These are phyloP conservation scores for Volvox carteri DNA, from an alignment of 163 green algal species.

Conservation along the genomic window DNA sequence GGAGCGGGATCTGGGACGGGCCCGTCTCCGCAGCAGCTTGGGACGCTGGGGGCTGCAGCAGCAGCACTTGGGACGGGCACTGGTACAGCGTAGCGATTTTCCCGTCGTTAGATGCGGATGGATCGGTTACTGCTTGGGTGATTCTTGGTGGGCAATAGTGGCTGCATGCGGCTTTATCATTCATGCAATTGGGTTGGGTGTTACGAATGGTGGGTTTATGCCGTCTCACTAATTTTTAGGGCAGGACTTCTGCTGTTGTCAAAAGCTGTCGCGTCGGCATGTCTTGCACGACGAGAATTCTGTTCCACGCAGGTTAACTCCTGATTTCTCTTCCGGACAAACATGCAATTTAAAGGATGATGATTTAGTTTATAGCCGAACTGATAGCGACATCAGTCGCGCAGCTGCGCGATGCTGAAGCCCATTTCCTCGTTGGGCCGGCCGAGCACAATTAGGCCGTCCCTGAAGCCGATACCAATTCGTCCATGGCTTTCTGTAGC, in stretches of 20 bases:
- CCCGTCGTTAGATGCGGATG: no score
- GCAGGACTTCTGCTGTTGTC: no score
- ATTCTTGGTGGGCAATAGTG: no score
- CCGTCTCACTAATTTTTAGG: no score
- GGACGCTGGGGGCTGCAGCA: neutral
- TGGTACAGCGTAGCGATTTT: no score
- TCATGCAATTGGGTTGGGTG: no score
- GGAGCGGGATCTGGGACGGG: neutral
- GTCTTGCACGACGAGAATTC: conserved; percentile 19
- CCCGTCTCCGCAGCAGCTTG: no score
- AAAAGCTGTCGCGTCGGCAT: conserved; percentile 18
- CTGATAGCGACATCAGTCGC: neutral
- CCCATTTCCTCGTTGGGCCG: neutral
- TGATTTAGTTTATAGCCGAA: neutral
- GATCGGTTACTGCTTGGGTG: no score
- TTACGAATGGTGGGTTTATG: no score
- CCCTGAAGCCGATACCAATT: neutral
- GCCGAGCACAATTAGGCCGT: neutral
- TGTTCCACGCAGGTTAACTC: neutral
- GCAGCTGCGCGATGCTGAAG: neutral
- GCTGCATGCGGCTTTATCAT: no score
- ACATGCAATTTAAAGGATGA: neutral
- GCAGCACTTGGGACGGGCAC: no score
- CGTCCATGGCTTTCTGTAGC: neutral
- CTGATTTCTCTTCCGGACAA: no score